Evolutionary conservation across 2,329 filamentous ascomycete species (phyloP).

Genomic region (Aspergillus pseudoglaucus): DNA sequence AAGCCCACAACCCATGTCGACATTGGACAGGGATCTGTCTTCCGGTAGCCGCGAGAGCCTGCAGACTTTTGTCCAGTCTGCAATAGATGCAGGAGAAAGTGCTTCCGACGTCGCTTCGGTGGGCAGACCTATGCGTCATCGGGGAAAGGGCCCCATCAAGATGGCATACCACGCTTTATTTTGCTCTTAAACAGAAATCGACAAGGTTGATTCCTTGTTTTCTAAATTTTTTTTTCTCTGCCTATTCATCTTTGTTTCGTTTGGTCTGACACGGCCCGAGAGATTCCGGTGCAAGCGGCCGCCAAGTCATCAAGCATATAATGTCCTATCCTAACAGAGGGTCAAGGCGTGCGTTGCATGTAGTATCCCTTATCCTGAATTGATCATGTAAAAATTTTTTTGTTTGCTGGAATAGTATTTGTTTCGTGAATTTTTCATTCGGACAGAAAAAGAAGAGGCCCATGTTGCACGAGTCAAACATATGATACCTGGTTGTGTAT

Average conservation of each 20-base stretch:
- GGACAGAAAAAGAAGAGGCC: neutral
- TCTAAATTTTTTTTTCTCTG: neutral
- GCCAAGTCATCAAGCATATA: neutral
- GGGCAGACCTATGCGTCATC: neutral
- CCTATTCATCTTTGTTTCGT: neutral
- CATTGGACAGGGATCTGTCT: neutral
- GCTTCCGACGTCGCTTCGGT: neutral
- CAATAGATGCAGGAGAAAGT: neutral
- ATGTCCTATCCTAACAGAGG: neutral
- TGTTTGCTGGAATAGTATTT: neutral
- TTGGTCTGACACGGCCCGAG: neutral
- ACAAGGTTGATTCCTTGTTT: neutral
- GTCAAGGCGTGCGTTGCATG: conserved; percentile 1
- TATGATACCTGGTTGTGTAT: conserved; percentile 1
- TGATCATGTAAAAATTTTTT: neutral
- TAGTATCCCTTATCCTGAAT: conserved; percentile 1
- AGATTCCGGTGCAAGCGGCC: neutral
- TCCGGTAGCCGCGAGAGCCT: neutral
- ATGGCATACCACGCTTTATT: neutral
- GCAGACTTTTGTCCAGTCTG: neutral
- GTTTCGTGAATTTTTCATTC: neutral
- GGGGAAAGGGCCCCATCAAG: neutral
- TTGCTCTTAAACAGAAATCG: too few relatives aligned
- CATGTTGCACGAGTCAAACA: conserved; percentile 1
- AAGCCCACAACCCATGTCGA: neutral